Evolutionary conservation across 176 grass and related monocot genomes (phyloP), one percentile per base, ranked within the genome.

Genomic region (Alloteropsis semialata): DNA sequence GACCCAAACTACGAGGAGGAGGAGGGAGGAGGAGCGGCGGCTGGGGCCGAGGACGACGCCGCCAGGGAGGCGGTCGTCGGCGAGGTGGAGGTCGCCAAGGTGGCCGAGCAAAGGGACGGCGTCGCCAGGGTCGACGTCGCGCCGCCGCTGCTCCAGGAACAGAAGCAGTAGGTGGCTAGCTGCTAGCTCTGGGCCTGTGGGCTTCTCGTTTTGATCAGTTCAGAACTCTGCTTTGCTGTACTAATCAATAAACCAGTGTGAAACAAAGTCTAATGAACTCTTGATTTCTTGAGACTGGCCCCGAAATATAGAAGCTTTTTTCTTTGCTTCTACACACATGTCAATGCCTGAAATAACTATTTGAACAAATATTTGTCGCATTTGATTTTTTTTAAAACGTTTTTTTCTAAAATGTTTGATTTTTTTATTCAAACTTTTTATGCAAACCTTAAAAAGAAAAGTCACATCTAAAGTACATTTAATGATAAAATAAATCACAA

Each of bases 1-100:
- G 92, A 98, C 30, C 96, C 96, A 72, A 95, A 98, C 90, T 95
- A 93, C 83, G 90, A 79, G 1, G 84, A 88, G 1, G 92, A 84
- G 3, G 80, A 51, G 2, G 60, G 21, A 0, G 27, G 4, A 9
- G 42, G 5, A 0, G 18, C 15, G 7, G 59, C 5, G 8, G 5
- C 39, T n/a, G n/a, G n/a, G 13, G 34, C 18, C 18, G 62, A 34
- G 5, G 78, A 90, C 0, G 91, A 78, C 13, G 83, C 2, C 42
- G 83, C 62, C 0, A 49, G 74, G 73, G 88, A 86, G 78, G 19
- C 3, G 3, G 48, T 91, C 19, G 33, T 98, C 7, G 84, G 90
- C 2, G 89, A 93, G 69, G 92, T 91, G 5, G 92, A 95, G 88
- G 90, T 87, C 12, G 95, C 90, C 0, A 95, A 98, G 84, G 82